Conservation (phyloP, 1,284 basidiomycete genomes). For the Flammula alnicola region DNA sequence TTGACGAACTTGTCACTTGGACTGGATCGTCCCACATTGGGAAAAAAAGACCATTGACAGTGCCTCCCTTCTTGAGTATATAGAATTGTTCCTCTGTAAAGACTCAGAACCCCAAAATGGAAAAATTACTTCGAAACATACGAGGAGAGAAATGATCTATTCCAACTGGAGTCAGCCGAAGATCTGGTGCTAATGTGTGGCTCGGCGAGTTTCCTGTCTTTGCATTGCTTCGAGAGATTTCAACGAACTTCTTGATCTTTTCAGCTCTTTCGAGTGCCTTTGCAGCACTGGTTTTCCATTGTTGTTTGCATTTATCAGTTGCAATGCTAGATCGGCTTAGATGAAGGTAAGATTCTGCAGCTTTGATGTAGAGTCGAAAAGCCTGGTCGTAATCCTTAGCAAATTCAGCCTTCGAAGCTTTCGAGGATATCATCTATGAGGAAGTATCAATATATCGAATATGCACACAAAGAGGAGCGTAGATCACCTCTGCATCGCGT, state of each 20-base stretch:
- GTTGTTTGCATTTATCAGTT: constrained; percentile 38
- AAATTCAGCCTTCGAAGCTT: constrained; percentile 74
- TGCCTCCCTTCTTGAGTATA: constrained; percentile 62
- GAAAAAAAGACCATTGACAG: constrained; percentile 56
- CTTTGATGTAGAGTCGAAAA: constrained; percentile 73
- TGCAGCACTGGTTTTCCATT: constrained; percentile 60
- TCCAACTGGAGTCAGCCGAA: constrained; percentile 42
- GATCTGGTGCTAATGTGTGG: constrained; percentile 12
- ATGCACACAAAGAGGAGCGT: background rate
- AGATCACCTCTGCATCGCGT: constrained; percentile 36
- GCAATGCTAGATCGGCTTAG: constrained; percentile 50
- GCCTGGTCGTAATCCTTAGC: constrained; percentile 68
- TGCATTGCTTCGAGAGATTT: constrained; percentile 44
- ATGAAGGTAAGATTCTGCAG: constrained; percentile 71
- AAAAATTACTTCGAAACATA: constrained; percentile 29
- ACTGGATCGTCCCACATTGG: constrained; percentile 57
- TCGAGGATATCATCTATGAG: constrained; percentile 56
- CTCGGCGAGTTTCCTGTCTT: constrained; percentile 4
- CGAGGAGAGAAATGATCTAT: constrained; percentile 50
- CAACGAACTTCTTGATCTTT: constrained; percentile 73
- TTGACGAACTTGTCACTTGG: constrained; percentile 5
- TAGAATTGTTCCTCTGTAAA: constrained; percentile 67
- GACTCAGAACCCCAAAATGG: constrained; percentile 7
- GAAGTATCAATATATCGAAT: constrained; percentile 3
- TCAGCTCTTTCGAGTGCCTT: constrained; percentile 85